phyloP scores from a whole-genome alignment of 345 rosid species.

The Psidium guajava region DNA sequence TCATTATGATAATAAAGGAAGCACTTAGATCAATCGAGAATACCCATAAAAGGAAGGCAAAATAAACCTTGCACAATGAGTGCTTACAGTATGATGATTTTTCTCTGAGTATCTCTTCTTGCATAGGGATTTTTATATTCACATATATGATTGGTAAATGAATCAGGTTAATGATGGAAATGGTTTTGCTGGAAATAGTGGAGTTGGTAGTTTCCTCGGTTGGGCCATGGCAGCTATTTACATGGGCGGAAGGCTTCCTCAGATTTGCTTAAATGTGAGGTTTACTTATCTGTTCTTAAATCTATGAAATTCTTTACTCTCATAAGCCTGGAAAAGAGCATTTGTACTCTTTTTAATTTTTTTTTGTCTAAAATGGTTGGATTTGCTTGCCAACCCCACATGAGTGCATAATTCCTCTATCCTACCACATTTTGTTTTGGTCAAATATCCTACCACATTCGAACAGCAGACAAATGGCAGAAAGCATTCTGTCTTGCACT shows the following conservation, averaged over 20 bases:
- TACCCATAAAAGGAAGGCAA: background rate
- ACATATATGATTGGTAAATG: background rate
- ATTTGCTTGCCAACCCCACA: background rate
- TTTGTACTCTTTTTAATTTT: background rate
- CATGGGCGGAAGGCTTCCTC: slow-evolving; percentile 93
- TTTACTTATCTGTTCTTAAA: background rate
- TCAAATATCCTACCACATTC: background rate
- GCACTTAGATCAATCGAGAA: background rate
- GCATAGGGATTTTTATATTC: background rate
- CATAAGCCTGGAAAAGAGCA: background rate
- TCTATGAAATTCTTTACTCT: background rate
- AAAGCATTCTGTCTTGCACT: background rate
- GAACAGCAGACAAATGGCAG: background rate
- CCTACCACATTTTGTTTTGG: background rate
- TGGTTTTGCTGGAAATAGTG: slow-evolving; percentile 20
- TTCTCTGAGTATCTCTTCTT: background rate
- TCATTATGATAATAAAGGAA: background rate
- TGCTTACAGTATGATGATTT: background rate
- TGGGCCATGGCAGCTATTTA: slow-evolving; percentile 87
- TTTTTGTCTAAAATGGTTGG: background rate
- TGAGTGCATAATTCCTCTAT: background rate
- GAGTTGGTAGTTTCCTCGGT: slow-evolving; percentile 49
- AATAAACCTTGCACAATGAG: background rate
- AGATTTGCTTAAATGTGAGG: slow-evolving; percentile 70
- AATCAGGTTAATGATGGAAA: slow-evolving; percentile 31